Evolutionary conservation across 1,284 basidiomycete genomes (phyloP).

Genomic region (Melampsora americana): DNA sequence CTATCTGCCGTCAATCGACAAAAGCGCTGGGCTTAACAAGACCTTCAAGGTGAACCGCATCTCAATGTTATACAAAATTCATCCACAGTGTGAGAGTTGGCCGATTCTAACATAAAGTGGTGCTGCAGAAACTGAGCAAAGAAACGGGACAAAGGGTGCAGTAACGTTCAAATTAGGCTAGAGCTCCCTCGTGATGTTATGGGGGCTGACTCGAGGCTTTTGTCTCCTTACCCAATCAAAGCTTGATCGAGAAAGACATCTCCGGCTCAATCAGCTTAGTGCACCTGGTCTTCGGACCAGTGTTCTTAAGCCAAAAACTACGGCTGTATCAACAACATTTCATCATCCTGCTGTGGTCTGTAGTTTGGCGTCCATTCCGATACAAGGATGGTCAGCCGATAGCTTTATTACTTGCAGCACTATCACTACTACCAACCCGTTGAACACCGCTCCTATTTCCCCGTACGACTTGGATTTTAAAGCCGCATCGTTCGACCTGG

Average conservation of each 20-base stretch:
- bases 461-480: slow-evolving; percentile 36
- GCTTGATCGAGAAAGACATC: slow-evolving; percentile 39
- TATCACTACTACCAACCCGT: slow-evolving; percentile 33
- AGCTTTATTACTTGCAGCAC: slow-evolving; percentile 32
- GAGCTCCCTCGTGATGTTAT: neutral
- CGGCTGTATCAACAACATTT: slow-evolving; percentile 24
- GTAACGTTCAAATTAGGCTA: neutral
- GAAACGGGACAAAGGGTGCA: slow-evolving; percentile 32
- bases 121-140: slow-evolving; percentile 34
- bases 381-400: slow-evolving; percentile 9
- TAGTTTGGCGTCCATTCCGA: slow-evolving; percentile 23
- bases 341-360: slow-evolving; percentile 35
- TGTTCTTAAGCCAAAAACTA: slow-evolving; percentile 5
- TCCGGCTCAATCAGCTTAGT: slow-evolving; percentile 32
- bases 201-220: neutral
- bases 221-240: neutral
- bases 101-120: neutral
- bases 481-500: slow-evolving; percentile 24
- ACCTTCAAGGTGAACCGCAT: neutral
- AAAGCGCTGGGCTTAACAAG: slow-evolving; percentile 3
- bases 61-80: slow-evolving; percentile 11
- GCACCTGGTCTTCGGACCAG: slow-evolving; percentile 13
- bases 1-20: slow-evolving; percentile 20
- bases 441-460: slow-evolving; percentile 13
- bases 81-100: too few relatives aligned